Evolutionary conservation across 345 rosid genomes (phyloP), one percentile per base, ranked within the genome.

Genomic region (Heritiera fomes): DNA sequence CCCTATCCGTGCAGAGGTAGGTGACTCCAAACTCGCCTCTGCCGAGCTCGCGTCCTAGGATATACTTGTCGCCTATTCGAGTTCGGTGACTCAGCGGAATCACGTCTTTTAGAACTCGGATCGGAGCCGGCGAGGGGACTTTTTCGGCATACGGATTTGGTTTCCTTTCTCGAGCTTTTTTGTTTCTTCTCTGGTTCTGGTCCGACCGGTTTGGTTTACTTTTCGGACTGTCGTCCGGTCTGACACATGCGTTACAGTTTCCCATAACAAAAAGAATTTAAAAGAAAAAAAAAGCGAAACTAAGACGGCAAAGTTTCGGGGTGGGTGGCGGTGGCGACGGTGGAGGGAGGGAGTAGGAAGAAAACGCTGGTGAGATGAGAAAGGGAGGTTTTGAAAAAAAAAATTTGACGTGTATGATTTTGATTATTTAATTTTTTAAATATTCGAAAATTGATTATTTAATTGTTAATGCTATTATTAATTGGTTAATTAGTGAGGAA

Each of bases 21-120:
- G 98, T 94, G 80, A 94, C 91, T 1, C 98, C 98, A 84, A 94
- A 94, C 81, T 94, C 98, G 7, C 98, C 98, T 3, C 98, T 91
- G 6, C 98, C 98, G 32, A 94, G 86, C 61, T 94, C 98, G 20
- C 95, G 84, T 43, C 98, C 95, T 3, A 94, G 86, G 74, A 87
- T 84, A 87, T 94, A 94, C 87, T 94, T 91, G 79, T 94, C 98
- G 58, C 86, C 85, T 87, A 94, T 91, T 77, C 87, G 90, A 52
- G 91, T 90, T 34, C 87, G 91, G 77, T 89, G 87, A 79, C 87
- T 86, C n/a, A 87, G 81, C 0, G 94, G 88, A 78, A 88, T 82
- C 34, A 89, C 88, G 73, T 91, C 98, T 67, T 95, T 91, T 30
- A 93, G 89, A 72, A 90, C 95, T 11, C 93, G 91, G 84, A 88